Conservation (phyloP, 2,329 filamentous ascomycete genomes). For the Fusarium coffeatum region DNA sequence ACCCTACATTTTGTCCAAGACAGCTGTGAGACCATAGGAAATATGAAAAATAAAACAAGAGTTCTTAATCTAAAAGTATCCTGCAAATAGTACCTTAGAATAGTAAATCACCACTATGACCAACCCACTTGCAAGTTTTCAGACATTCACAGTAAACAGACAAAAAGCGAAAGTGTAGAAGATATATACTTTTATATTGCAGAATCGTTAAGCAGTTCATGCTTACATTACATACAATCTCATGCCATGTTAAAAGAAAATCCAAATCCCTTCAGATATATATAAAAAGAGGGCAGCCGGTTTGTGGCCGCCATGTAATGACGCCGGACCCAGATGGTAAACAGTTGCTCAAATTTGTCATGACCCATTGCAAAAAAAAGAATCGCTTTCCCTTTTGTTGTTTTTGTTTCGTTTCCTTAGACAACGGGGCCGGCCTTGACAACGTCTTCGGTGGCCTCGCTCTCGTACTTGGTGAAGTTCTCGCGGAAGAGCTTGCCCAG, state of each 20-base stretch:
- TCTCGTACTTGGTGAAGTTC: constrained; percentile 97
- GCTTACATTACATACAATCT: constrained; percentile 47
- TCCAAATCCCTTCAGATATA: constrained; percentile 34
- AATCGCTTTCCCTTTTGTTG: constrained; percentile 35
- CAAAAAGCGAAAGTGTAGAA: constrained; percentile 7
- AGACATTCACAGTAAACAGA: not conserved
- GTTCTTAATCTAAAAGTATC: not conserved
- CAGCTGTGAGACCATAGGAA: not conserved
- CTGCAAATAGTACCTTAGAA: not conserved
- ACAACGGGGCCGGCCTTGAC: constrained; percentile 71
- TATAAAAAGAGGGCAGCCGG: constrained; percentile 42
- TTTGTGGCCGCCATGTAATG: constrained; percentile 45
- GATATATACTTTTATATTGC: constrained; percentile 46
- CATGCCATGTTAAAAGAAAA: constrained; percentile 31
- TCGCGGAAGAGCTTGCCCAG: constrained; percentile 90
- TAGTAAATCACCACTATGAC: not conserved
- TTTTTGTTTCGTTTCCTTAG: constrained; percentile 39
- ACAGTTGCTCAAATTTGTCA: constrained; percentile 40
- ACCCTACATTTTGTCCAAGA: not conserved
- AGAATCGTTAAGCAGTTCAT: constrained; percentile 43
- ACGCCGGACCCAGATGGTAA: constrained; percentile 47
- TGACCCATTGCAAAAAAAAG: constrained; percentile 38
- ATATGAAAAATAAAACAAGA: not conserved
- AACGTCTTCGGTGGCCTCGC: constrained; percentile 83
- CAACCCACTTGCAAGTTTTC: not conserved